These are phyloP conservation scores for Hypoxylon rubiginosum DNA, from an alignment of 2,329 filamentous ascomycete genomes.

Conservation along the genomic window DNA sequence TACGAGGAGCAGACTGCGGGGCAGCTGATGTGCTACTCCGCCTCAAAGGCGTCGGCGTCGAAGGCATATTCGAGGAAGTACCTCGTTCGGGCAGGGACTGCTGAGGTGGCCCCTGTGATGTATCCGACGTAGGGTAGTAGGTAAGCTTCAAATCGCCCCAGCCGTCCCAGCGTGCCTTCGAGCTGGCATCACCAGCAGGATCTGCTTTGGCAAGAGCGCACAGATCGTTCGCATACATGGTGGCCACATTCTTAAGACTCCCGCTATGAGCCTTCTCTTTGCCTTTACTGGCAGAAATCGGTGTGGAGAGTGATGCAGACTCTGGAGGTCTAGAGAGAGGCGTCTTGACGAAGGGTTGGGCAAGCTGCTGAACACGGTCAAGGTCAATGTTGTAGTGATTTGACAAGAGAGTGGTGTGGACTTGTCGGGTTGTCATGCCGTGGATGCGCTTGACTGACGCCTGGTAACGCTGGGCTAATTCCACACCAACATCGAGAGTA, in stretches of 20 bases:
- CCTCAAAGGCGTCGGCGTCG: slow-evolving; percentile 81
- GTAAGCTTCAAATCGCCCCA: slow-evolving; percentile 85
- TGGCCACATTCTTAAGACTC: slow-evolving; percentile 63
- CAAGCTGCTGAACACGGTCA: slow-evolving; percentile 86
- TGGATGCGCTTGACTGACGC: slow-evolving; percentile 82
- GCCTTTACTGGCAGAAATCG: slow-evolving; percentile 73
- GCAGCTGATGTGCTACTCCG: slow-evolving; percentile 71
- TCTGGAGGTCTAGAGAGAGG: slow-evolving; percentile 67
- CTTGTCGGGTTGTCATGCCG: slow-evolving; percentile 72
- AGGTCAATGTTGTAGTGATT: slow-evolving; percentile 87
- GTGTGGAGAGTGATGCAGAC: slow-evolving; percentile 64
- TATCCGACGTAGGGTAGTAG: slow-evolving; percentile 75
- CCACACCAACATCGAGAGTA: slow-evolving; percentile 83
- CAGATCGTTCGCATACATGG: slow-evolving; percentile 86
- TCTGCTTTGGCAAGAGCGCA: slow-evolving; percentile 77
- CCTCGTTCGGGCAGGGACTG: slow-evolving; percentile 51
- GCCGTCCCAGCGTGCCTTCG: slow-evolving; percentile 71
- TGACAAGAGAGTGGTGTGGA: slow-evolving; percentile 80
- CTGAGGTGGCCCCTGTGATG: slow-evolving; percentile 47
- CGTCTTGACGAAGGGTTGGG: slow-evolving; percentile 84
- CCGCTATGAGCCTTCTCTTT: slow-evolving; percentile 75
- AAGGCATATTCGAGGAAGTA: slow-evolving; percentile 64
- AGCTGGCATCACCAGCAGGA: slow-evolving; percentile 51
- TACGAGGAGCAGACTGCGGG: slow-evolving; percentile 55
- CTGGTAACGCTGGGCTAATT: slow-evolving; percentile 92